phyloP scores from a whole-genome alignment of 2,329 filamentous ascomycete genomes.

The Calonectria crousiana region DNA sequence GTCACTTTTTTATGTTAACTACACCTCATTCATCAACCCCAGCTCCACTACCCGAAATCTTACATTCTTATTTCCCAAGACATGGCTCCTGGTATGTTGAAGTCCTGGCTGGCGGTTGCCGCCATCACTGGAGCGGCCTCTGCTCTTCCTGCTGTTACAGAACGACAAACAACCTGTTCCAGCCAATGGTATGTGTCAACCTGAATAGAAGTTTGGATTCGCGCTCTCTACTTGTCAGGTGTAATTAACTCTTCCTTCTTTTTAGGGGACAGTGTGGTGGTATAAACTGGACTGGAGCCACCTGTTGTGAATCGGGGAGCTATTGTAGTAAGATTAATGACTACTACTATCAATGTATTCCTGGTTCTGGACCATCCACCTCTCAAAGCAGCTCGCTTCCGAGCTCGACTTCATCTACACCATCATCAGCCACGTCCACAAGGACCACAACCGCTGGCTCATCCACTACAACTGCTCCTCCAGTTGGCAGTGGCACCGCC shows the following conservation, averaged over 20 bases:
- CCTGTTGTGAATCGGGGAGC: conserved; percentile 52
- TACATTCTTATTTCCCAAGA: background rate
- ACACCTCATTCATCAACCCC: background rate
- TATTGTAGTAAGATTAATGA: conserved; percentile 42
- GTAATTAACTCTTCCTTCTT: background rate
- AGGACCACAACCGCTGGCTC: conserved; percentile 19
- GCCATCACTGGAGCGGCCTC: conserved; percentile 46
- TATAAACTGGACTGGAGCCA: conserved; percentile 57
- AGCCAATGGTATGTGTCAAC: conserved; percentile 30
- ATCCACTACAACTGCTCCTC: conserved; percentile 38
- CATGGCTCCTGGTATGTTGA: conserved; percentile 33
- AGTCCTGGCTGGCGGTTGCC: conserved; percentile 28
- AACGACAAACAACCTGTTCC: conserved; percentile 48
- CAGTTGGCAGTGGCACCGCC: conserved; percentile 51
- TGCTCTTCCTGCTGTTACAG: conserved; percentile 50
- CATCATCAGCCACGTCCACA: conserved; percentile 6
- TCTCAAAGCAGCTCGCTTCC: conserved; percentile 30
- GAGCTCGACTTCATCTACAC: conserved; percentile 26
- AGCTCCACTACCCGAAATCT: background rate
- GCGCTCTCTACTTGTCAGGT: fast-evolving
- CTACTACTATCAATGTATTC: conserved; percentile 40
- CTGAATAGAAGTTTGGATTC: fast-evolving
- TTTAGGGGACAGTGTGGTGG: conserved; percentile 59
- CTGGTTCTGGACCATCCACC: conserved; percentile 26
- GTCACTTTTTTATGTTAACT: background rate